These are phyloP conservation scores for Serpula lacrymans DNA, from an alignment of 768 basidiomycete species.

Conservation along the genomic window DNA sequence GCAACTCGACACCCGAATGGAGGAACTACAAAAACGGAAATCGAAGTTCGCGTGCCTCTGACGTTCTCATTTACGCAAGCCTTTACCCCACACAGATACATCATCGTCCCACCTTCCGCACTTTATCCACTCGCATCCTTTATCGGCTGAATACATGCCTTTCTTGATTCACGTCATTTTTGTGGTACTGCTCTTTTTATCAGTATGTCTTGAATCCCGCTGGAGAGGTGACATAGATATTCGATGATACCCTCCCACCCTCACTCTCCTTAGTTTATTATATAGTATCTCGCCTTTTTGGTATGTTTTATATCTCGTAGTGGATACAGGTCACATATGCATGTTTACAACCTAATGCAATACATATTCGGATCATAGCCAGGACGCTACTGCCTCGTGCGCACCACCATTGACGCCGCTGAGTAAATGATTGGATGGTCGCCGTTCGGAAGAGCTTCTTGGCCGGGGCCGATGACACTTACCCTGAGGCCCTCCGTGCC, in stretches of 20 bases:
- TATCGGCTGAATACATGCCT: constrained; percentile 7
- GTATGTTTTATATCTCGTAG: constrained; percentile 19
- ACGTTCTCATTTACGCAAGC: constrained; percentile 20
- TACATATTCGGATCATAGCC: constrained; percentile 14
- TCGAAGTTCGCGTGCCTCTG: constrained; percentile 91
- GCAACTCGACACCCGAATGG: constrained; percentile 85
- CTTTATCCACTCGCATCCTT: constrained; percentile 5
- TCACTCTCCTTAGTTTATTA: constrained; percentile 23
- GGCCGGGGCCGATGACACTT: too few relatives aligned
- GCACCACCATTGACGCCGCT: too few relatives aligned
- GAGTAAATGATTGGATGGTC: too few relatives aligned
- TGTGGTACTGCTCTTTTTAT: constrained; percentile 4
- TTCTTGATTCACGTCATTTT: constrained; percentile 30
- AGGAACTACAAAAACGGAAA: constrained; percentile 79
- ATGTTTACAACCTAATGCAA: constrained; percentile 26
- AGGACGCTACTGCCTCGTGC: constrained; percentile 1
- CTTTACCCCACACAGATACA: constrained; percentile 1
- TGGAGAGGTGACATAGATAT: too few relatives aligned
- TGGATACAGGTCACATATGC: constrained; percentile 10
- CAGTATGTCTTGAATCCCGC: constrained; percentile 15
- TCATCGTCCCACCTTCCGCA: constrained; percentile 6
- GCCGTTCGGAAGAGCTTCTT: too few relatives aligned
- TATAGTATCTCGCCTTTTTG: constrained; percentile 26
- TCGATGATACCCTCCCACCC: constrained; percentile 27
- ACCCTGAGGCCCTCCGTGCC: too few relatives aligned